phyloP scores from a whole-genome alignment of 768 basidiomycete species.

The Amanita polypyramis region DNA sequence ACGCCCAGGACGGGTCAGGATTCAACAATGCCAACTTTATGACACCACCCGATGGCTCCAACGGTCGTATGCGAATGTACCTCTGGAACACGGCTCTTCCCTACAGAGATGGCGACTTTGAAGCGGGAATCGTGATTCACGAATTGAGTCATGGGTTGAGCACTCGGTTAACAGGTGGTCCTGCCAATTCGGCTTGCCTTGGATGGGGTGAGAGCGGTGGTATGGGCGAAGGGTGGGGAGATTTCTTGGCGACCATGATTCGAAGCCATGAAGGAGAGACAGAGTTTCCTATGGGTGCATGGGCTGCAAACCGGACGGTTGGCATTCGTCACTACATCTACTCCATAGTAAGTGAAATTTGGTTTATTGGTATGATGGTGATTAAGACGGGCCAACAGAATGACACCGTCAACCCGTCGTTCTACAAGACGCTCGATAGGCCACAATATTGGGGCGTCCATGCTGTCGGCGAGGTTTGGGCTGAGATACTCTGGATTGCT shows the following conservation, averaged over 20 bases:
- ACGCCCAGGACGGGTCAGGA: slow-evolving; percentile 92
- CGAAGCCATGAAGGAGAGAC: slow-evolving; percentile 65
- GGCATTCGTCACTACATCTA: slow-evolving; percentile 90
- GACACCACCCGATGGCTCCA: slow-evolving; percentile 77
- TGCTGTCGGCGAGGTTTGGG: slow-evolving; percentile 94
- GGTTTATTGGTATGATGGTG: neutral
- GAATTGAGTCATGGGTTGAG: slow-evolving; percentile 84
- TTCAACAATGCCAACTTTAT: slow-evolving; percentile 91
- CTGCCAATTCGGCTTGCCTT: slow-evolving; percentile 84
- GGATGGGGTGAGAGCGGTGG: slow-evolving; percentile 95
- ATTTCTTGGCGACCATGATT: slow-evolving; percentile 82
- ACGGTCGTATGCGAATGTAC: slow-evolving; percentile 94
- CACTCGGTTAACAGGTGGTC: slow-evolving; percentile 92
- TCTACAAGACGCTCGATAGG: slow-evolving; percentile 91
- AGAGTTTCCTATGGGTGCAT: slow-evolving; percentile 88
- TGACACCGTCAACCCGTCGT: slow-evolving; percentile 66
- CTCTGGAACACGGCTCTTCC: slow-evolving; percentile 88
- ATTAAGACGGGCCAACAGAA: neutral
- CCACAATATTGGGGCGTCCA: slow-evolving; percentile 92
- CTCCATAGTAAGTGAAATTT: slow-evolving; percentile 43
- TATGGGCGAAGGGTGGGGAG: slow-evolving; percentile 98
- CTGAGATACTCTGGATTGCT: slow-evolving; percentile 78
- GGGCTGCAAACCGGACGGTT: slow-evolving; percentile 69
- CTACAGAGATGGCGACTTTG: slow-evolving; percentile 90
- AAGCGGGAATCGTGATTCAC: slow-evolving; percentile 95